Conservation (phyloP, 352 stramenopile genomes). For the Phytopythium litorale region DNA sequence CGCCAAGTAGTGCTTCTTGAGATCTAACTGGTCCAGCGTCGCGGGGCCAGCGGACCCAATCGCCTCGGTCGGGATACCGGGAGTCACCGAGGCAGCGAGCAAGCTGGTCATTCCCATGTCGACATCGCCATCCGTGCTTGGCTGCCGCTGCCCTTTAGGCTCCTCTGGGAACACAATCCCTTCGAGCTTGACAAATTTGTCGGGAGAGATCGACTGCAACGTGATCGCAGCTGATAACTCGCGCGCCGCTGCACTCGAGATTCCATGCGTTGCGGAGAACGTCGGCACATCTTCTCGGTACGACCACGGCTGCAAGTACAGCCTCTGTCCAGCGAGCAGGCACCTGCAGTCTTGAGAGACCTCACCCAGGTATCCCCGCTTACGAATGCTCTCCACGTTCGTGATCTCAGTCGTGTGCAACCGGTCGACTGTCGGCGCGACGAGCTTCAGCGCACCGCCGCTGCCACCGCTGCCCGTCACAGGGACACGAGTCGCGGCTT, state of each 20-base stretch:
- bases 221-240: constrained; percentile 46
- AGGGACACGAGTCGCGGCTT: constrained; percentile 15
- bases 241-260: constrained; percentile 50
- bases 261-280: constrained; percentile 40
- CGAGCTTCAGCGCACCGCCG: constrained; percentile 8
- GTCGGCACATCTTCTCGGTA: constrained; percentile 60
- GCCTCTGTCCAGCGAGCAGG: constrained; percentile 41
- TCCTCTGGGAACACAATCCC: constrained; percentile 73
- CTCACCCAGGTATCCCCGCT: constrained; percentile 50
- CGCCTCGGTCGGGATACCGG: constrained; percentile 18
- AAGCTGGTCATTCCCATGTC: constrained; percentile 40
- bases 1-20: constrained; percentile 62
- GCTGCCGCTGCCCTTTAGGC: constrained; percentile 21
- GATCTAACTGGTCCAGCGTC: constrained; percentile 30
- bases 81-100: constrained; percentile 12
- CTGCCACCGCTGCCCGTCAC: constrained; percentile 7
- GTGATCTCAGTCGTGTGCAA: constrained; percentile 38
- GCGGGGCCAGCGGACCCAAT: constrained; percentile 24
- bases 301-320: constrained; percentile 80
- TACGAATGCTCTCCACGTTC: constrained; percentile 61
- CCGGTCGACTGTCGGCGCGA: constrained; percentile 20
- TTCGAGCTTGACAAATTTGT: constrained; percentile 52
- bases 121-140: constrained; percentile 5
- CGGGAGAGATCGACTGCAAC: constrained; percentile 35
- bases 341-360: constrained; percentile 31